Conservation (phyloP, 2,329 filamentous ascomycete species). For the Cyphellophora attinorum region DNA sequence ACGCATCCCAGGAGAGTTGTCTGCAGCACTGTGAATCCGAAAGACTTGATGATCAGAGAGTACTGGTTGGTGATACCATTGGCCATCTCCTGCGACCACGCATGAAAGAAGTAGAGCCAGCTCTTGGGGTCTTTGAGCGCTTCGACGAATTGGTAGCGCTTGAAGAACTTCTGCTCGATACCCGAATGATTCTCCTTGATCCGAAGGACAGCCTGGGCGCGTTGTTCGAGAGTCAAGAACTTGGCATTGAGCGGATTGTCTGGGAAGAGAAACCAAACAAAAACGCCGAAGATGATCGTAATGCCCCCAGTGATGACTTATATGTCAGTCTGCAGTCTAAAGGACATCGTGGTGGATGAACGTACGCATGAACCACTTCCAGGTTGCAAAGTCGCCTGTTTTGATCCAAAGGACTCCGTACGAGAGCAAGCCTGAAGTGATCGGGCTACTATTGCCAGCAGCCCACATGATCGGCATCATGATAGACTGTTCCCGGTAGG, state of each 20-base stretch:
- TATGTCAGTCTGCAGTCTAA: slow-evolving; percentile 18
- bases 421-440: no score
- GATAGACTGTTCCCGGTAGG: no score
- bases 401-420: no score
- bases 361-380: slow-evolving; percentile 33
- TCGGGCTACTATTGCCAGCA: no score
- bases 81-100: slow-evolving; percentile 29
- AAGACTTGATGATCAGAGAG: slow-evolving; percentile 36
- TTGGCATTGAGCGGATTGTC: slow-evolving; percentile 6
- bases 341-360: slow-evolving; percentile 24
- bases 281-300: slow-evolving; percentile 5
- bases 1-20: slow-evolving; percentile 37
- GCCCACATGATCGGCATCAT: no score
- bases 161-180: slow-evolving; percentile 43
- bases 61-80: slow-evolving; percentile 32
- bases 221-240: slow-evolving; percentile 12
- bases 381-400: no score
- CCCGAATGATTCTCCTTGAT: slow-evolving; percentile 28
- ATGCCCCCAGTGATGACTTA: slow-evolving; percentile 9
- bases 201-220: slow-evolving; percentile 7
- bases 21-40: slow-evolving; percentile 41
- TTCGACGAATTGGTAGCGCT: slow-evolving; percentile 36
- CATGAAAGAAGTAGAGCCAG: slow-evolving; percentile 28
- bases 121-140: slow-evolving; percentile 35
- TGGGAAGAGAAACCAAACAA: slow-evolving; percentile 7